Conservation (phyloP, 31 red algal species). For the Bonnemaisonia californica region DNA sequence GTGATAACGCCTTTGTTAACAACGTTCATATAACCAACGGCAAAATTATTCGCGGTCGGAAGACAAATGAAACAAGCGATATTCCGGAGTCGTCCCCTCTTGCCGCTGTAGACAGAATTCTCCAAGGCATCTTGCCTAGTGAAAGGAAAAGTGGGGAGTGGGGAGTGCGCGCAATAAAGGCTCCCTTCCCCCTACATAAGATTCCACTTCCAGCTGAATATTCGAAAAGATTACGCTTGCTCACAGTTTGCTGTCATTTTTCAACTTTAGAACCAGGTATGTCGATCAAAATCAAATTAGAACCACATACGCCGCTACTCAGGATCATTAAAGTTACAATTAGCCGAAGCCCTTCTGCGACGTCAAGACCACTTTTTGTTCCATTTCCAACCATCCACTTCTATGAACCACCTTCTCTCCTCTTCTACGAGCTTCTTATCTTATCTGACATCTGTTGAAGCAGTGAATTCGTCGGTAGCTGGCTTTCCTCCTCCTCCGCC, state of each 20-base stretch:
- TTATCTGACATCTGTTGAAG: too few species aligned
- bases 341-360: too few species aligned
- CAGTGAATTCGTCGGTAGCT: too few species aligned
- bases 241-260: not conserved
- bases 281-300: not conserved
- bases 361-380: too few species aligned
- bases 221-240: not conserved
- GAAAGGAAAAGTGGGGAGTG: not conserved
- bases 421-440: too few species aligned
- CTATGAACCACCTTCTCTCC: too few species aligned
- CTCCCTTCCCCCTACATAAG: not conserved
- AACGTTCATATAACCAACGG: slow-evolving; percentile 5
- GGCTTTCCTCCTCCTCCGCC: not conserved
- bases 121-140: not conserved
- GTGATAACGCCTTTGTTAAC: slow-evolving; percentile 27
- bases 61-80: slow-evolving; percentile 14
- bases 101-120: not conserved
- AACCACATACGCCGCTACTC: slow-evolving; percentile 1
- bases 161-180: not conserved
- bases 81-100: not conserved
- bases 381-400: too few species aligned
- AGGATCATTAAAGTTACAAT: too few species aligned
- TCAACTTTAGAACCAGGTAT: not conserved
- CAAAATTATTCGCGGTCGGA: slow-evolving; percentile 23
- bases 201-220: slow-evolving; percentile 6